Evolutionary conservation across 2,329 filamentous ascomycete species (phyloP).

Genomic region (Epichloe hybrida): DNA sequence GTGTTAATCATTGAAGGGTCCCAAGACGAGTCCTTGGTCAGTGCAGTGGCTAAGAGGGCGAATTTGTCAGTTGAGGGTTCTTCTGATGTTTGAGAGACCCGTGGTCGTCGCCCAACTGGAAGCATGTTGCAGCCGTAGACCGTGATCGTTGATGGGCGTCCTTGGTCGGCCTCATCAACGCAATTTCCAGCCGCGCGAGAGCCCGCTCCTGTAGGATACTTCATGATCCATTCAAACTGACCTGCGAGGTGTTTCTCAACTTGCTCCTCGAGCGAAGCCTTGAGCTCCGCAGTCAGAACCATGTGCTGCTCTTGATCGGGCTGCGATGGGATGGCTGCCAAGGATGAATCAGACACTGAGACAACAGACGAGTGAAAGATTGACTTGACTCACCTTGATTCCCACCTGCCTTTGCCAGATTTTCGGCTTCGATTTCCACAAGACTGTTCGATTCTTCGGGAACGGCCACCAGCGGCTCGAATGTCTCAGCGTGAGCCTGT

Average conservation of each 20-base stretch:
- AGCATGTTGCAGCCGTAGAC: slow-evolving; percentile 41
- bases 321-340: background rate
- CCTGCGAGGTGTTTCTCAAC: slow-evolving; percentile 30
- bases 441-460: slow-evolving; percentile 14
- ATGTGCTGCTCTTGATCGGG: background rate
- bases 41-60: slow-evolving; percentile 33
- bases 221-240: slow-evolving; percentile 38
- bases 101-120: slow-evolving; percentile 1
- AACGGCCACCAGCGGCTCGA: slow-evolving; percentile 21
- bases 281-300: background rate
- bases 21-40: slow-evolving; percentile 16
- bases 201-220: slow-evolving; percentile 19
- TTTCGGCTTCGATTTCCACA: background rate
- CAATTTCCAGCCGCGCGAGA: slow-evolving; percentile 10
- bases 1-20: slow-evolving; percentile 9
- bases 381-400: background rate
- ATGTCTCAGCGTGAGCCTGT: slow-evolving; percentile 17
- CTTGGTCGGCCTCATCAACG: slow-evolving; percentile 3
- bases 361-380: background rate
- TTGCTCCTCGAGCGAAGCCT: slow-evolving; percentile 11
- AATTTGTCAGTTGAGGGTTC: slow-evolving; percentile 23
- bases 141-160: background rate
- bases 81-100: background rate
- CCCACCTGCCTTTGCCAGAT: background rate
- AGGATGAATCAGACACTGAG: background rate